Conservation (phyloP, 768 basidiomycete genomes). For the Naganishia randhawae region DNA sequence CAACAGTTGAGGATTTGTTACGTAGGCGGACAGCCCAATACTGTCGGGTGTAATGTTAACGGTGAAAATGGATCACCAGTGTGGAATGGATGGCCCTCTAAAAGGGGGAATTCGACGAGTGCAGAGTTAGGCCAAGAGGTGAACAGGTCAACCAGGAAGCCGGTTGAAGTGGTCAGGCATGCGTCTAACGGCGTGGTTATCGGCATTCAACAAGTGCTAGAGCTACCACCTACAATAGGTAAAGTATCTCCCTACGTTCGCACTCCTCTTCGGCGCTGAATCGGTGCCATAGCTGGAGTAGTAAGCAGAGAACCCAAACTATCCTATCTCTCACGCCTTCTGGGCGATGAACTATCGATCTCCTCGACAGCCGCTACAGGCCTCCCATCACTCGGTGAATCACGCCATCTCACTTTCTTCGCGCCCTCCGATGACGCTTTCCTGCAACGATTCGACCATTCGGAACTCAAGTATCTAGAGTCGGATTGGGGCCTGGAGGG, state of each 20-base stretch:
- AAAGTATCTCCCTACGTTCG: conserved; percentile 39
- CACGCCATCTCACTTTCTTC: conserved; percentile 72
- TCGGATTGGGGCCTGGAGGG: conserved; percentile 81
- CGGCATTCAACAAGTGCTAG: conserved; percentile 69
- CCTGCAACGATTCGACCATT: conserved; percentile 61
- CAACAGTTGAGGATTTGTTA: conserved; percentile 69
- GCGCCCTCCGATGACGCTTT: conserved; percentile 82
- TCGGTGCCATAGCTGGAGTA: background rate
- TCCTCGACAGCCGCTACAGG: conserved; percentile 37
- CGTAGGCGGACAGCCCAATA: conserved; percentile 53
- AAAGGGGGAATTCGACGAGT: background rate
- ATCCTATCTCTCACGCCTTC: conserved; percentile 59
- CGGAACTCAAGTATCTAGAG: conserved; percentile 83
- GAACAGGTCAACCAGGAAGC: conserved; percentile 27
- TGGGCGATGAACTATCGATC: conserved; percentile 2
- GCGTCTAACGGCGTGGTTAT: conserved; percentile 74
- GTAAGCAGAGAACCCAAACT: conserved; percentile 58
- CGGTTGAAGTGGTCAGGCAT: conserved; percentile 59
- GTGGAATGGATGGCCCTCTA: conserved; percentile 41
- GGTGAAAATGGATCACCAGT: conserved; percentile 64
- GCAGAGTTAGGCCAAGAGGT: background rate
- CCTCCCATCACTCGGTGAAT: conserved; percentile 55
- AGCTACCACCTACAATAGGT: conserved; percentile 73
- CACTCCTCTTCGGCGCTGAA: background rate
- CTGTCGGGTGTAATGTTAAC: conserved; percentile 60